phyloP scores from a whole-genome alignment of 495 filamentous ascomycete genomes.

The Penicillium flavigenum region DNA sequence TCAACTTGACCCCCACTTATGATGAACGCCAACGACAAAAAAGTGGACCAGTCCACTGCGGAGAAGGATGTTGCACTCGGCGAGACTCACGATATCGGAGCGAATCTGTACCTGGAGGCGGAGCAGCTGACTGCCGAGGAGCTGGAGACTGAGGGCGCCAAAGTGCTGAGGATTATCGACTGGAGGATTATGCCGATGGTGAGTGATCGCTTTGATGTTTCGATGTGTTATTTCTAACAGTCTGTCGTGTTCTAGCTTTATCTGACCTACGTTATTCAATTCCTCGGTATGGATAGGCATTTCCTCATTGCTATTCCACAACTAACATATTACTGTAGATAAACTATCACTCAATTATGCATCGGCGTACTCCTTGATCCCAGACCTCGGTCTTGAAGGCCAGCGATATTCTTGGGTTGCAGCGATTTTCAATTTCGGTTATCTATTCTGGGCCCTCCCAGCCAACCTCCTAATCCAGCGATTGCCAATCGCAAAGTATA shows the following conservation, averaged over 20 bases:
- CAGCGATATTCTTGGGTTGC: conserved; percentile 57
- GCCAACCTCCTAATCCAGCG: conserved; percentile 55
- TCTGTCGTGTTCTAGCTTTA: conserved; percentile 28
- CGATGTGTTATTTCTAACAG: neutral
- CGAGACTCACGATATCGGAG: conserved; percentile 33
- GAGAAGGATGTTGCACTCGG: conserved; percentile 30
- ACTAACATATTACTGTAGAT: conserved; percentile 18
- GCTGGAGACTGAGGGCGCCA: conserved; percentile 31
- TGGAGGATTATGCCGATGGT: conserved; percentile 40
- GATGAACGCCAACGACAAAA: conserved; percentile 18
- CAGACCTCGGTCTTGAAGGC: conserved; percentile 47
- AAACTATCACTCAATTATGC: conserved; percentile 45
- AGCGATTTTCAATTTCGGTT: conserved; percentile 52
- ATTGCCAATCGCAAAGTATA: conserved; percentile 57
- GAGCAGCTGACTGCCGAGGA: conserved; percentile 36
- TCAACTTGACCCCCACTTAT: conserved; percentile 5
- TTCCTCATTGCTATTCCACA: neutral
- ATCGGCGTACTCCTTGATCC: conserved; percentile 37
- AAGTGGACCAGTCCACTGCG: conserved; percentile 18
- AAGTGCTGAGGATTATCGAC: conserved; percentile 36
- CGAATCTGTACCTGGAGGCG: conserved; percentile 32
- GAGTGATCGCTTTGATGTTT: conserved; percentile 1
- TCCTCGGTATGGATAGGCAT: conserved; percentile 26
- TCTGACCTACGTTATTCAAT: conserved; percentile 41
- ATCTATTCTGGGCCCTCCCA: conserved; percentile 52